Evolutionary conservation across 208 protist genomes (phyloP), one percentile per base, ranked within the genome.

Genomic region (Wallacemonas collosoma): DNA sequence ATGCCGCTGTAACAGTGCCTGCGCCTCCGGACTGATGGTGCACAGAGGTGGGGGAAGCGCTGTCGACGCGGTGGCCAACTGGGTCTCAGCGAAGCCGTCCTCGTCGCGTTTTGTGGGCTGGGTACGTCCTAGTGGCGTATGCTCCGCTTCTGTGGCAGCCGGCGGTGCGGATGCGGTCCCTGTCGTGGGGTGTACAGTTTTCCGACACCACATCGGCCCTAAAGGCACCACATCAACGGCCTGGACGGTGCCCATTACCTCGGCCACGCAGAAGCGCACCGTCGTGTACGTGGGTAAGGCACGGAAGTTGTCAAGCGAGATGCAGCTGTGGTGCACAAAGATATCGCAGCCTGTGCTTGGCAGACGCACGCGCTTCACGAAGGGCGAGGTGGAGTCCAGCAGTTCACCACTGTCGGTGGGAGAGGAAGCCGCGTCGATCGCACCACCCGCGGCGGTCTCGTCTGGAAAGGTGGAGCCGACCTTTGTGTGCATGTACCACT

Each of bases 191-290:
- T 58, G 54, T 17, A 58, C 6, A 6, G 54, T 58, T 17, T 58
- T 58, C 15, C 54, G 54, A 35, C 54, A 58, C 54, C 54, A 58
- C 15, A 71, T 61, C 26, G 44, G 38, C 2, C 71, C 68, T 3
- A 82, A 65, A 12, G 73, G 77, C 6, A 80, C 68, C 51, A 91
- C 83, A 55, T 87, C 84, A 15, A 91, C 83, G 38, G 86, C 86
- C 77, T 91, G 86, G 44, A 87, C 73, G 15, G 77, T 86, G 44
- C 81, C 62, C 77, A 85, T 88, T 40, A 85, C 43, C 69, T 81
- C 76, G 9, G 68, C 70, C 50, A 87, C 73, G 61, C 67, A 72
- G 56, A 88, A 88, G 73, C 75, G 71, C 35, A 85, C 79, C 15
- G 60, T 47, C 35, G 68, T 73, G 57, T 70, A 68, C 40, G 77